These are phyloP conservation scores for Chaetomium strumarium DNA, from an alignment of 2,329 filamentous ascomycete species.

Conservation along the genomic window DNA sequence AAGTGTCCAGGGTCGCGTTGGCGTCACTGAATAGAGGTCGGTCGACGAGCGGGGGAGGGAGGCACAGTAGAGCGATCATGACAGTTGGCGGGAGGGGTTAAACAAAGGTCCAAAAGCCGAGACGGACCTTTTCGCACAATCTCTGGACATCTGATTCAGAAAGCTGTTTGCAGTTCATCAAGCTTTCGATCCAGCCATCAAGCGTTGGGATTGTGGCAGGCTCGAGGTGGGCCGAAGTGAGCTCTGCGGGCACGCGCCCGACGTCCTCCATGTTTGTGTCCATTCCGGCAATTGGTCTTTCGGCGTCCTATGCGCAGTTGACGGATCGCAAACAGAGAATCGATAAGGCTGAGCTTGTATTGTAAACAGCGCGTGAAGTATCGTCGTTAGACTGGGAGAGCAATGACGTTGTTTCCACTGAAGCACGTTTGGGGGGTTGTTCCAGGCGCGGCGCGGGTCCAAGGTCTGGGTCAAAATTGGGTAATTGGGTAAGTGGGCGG, in stretches of 20 bases:
- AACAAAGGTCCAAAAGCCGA: not conserved
- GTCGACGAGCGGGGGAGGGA: not conserved
- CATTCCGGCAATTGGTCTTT: conserved; percentile 47
- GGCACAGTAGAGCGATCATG: not conserved
- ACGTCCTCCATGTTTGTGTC: conserved; percentile 99
- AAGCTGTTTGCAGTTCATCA: conserved; percentile 99
- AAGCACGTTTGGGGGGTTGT: conserved; percentile 10
- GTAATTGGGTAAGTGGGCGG: conserved; percentile 21
- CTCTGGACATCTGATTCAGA: conserved; percentile 90
- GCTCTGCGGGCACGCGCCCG: conserved; percentile 72
- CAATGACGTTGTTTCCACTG: conserved; percentile 24
- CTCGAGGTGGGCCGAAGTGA: conserved; percentile 65
- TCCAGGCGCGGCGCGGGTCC: conserved; percentile 24
- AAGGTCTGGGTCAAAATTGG: conserved; percentile 26
- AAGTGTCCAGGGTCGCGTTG: conserved; percentile 12
- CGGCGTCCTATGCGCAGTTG: conserved; percentile 1
- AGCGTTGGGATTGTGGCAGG: conserved; percentile 86
- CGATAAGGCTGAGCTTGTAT: conserved; percentile 14
- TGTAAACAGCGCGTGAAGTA: not conserved
- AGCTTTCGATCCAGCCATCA: conserved; percentile 96
- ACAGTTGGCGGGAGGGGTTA: not conserved
- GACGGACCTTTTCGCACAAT: conserved; percentile 88
- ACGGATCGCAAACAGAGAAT: conserved; percentile 11
- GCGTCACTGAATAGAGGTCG: not conserved
- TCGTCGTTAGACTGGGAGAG: conserved; percentile 7